Conservation (phyloP, 345 rosid species). For the Linum lewisii region DNA sequence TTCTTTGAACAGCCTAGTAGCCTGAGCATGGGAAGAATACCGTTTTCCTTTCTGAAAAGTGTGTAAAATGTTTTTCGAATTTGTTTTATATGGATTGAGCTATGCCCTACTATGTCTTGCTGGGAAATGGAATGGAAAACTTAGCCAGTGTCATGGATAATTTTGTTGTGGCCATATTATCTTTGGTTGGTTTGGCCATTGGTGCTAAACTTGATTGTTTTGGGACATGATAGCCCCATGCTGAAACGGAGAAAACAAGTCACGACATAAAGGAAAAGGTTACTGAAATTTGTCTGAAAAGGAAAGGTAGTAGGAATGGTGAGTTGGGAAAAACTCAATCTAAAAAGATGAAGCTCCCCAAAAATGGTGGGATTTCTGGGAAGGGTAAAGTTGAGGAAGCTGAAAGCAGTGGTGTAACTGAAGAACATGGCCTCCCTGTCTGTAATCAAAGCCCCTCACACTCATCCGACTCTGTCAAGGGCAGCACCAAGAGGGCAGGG, state of each 20-base stretch:
- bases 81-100: too few species aligned
- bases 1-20: too few species aligned
- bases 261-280: slow-evolving; percentile 16
- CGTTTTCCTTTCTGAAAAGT: too few species aligned
- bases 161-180: not conserved
- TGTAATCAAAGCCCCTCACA: slow-evolving; percentile 18
- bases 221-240: slow-evolving; percentile 43
- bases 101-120: too few species aligned
- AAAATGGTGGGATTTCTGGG: not conserved
- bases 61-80: too few species aligned
- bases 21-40: too few species aligned
- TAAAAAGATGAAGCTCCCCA: not conserved
- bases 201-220: slow-evolving; percentile 32
- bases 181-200: slow-evolving; percentile 8
- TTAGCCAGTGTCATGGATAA: not conserved
- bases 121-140: too few species aligned
- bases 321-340: slow-evolving; percentile 2
- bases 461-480: slow-evolving; percentile 36
- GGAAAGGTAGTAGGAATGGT: slow-evolving; percentile 26
- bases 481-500: too few species aligned
- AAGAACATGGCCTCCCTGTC: slow-evolving; percentile 48
- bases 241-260: slow-evolving; percentile 28
- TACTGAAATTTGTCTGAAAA: slow-evolving; percentile 19
- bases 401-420: slow-evolving; percentile 44
- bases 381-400: not conserved